phyloP scores from a whole-genome alignment of 345 rosid genomes.

The Populus ilicifolia region DNA sequence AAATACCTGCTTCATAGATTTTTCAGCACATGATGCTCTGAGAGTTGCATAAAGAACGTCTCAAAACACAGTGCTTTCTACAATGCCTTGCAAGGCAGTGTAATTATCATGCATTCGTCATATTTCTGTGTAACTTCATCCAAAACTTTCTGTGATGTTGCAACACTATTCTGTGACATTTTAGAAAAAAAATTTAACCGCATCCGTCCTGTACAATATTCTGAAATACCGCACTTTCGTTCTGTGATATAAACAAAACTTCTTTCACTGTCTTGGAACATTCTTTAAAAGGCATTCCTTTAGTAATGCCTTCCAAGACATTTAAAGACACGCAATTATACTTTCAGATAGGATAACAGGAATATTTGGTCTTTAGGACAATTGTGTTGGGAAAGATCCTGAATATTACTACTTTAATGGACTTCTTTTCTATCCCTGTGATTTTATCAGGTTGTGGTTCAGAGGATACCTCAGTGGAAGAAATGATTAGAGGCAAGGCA shows the following conservation, averaged over 20 bases:
- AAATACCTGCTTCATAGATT: not conserved
- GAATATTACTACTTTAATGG: conserved; percentile 3
- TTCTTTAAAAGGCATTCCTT: not conserved
- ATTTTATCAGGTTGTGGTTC: conserved; percentile 64
- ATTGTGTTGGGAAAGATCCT: not conserved
- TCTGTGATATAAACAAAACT: not conserved
- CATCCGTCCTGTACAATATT: not conserved
- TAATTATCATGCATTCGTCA: not conserved
- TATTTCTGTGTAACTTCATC: no score
- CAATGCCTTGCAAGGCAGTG: not conserved
- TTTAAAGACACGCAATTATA: no score
- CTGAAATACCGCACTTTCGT: not conserved
- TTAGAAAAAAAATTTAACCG: not conserved
- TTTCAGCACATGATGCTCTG: not conserved
- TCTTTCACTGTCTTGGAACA: not conserved
- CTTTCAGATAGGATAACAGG: not conserved
- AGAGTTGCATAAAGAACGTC: not conserved
- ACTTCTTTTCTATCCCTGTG: not conserved
- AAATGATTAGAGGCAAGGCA: conserved; percentile 34
- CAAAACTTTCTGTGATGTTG: not conserved
- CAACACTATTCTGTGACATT: not conserved
- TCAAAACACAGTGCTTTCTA: not conserved
- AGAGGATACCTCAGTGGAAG: conserved; percentile 88
- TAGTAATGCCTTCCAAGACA: not conserved
- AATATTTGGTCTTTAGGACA: no score